Evolutionary conservation across 257 asterid genomes (phyloP), one percentile per base, ranked within the genome.

Genomic region (Ajuga chamaepitys): DNA sequence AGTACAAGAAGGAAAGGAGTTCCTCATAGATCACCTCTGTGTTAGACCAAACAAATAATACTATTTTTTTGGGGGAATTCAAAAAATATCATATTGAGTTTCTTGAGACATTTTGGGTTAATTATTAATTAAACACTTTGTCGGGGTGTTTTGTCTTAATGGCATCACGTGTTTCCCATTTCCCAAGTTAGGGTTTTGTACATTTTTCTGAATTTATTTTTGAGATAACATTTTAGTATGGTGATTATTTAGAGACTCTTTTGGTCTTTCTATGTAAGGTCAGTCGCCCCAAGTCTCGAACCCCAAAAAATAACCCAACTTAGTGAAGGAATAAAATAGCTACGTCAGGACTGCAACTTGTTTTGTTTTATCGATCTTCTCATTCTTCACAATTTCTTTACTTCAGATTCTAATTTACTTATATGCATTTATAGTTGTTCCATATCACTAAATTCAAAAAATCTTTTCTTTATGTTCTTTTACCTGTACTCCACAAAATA

Each of bases 121-220:
- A 76, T 72, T 81, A 78, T 78, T 78, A 77, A 74, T 79, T 73
- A 74, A 74, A 73, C 62, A 80, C 82, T 82, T 89, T 93, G 96
- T 92, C 93, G 96, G 92, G 84, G 82, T 80, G 95, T 83, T 89
- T 89, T 87, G 92, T 85, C 89, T 87, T 89, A 81, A 87, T 92
- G 98, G 95, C 89, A 73, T 83, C 88, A 80, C 85, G 83, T 83
- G 88, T 64, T 70, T 72, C 88, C 73, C 83, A 63, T 3, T 80
- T 77, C 82, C 88, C 82, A 82, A 77, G 88, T 70, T 80, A 58
- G 80, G 80, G 78, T 70, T 72, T 78, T 77, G 85, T 80, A 83
- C 78, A 77, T 71, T 68, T 70, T 22, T 24, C 17, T 53, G 54
- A 32, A 42, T 65, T 64, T 62, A 2, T 58, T 74, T 75, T 52